Evolutionary conservation across 2,329 filamentous ascomycete species (phyloP), one percentile per base, ranked within the genome.

Genomic region (Chaetomiaceae sp.): DNA sequence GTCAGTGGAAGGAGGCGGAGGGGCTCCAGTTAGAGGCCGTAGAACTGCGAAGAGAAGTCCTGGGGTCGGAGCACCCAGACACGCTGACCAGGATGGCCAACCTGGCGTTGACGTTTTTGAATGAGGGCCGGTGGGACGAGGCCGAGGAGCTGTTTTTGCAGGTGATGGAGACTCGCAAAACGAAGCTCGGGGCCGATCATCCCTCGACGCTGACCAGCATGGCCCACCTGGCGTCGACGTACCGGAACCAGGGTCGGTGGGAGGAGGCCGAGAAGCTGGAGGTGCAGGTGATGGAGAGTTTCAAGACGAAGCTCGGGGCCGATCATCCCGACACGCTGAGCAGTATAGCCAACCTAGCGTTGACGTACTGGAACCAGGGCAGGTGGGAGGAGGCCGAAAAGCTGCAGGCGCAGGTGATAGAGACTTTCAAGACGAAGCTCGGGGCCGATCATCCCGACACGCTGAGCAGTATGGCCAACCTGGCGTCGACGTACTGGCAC

Each of bases 311-410:
- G 37, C 53, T 53, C 22, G 37, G 17, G 8, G 37, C 5, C 6
- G 19, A 39, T 8, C 19, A 39, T 23, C 37, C 19, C 20, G 17
- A 22, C 9, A 46, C 29, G 27, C 43, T 46, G 29, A 36, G 4
- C 6, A 46, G 43, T n/a, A 46, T 60, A 45, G 49, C 3, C 33
- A 56, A 56, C 36, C 55, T 46, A 15, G 23, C 55, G 22, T 45
- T 25, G 36, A 57, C 47, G 39, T 55, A 51, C 31, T 1, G 23
- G 27, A 48, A 40, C 2, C 56, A 58, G 20, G 56, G 56, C 29
- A 49, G 49, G 27, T 47, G 46, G 33, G n/a, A 56, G n/a, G 53
- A 59, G 38, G 47, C 53, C 23, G 64, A 76, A 20, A 80, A 75
- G 0, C 29, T 45, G 8, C 6, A 22, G 12, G n/a, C 19, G 6